Evolutionary conservation across 2,329 filamentous ascomycete species (phyloP), one percentile per base, ranked within the genome.

Genomic region (Fusarium nisikadoi): DNA sequence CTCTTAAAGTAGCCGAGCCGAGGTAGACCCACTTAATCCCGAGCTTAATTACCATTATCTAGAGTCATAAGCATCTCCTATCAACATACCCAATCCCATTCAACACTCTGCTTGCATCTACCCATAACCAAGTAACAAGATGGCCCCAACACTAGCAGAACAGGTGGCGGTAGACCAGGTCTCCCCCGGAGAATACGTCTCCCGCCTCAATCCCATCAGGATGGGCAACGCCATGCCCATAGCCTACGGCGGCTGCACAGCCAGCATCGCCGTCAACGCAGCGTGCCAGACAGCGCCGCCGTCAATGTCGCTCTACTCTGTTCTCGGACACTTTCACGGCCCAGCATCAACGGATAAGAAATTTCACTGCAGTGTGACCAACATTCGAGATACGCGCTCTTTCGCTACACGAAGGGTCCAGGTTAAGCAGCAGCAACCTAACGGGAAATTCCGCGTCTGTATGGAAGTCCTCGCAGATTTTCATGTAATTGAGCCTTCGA

Each of bases 381-480:
- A 68, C 20, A 79, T 82, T 4, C 80, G 86, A 17, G 81, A 84
- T 53, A 87, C 86, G 2, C 79, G 82, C 19, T 84, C 84, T 1
- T 88, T 88, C 59, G 82, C 82, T 5, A 87, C 86, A 1, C 79
- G 85, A 5, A 78, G 83, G 8, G 82, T 88, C 7, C 79, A 84
- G 64, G 80, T 87, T 33, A 81, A 77, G 55, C 86, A 88, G 62
- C 70, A 76, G 29, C 80, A 80, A 23, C 74, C 81, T 0, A 77
- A 82, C 53, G 83, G 82, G 14, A 65, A 74, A 6, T 62, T 76
- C 10, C 81, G 86, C 31, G 60, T 77, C 1, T 86, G 83, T 55
- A 68, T 87, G 35, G 81, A 85, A 55, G 73, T 85, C 2, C 70
- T 84, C 2, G 82, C 81, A 1, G 86, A 88, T 60, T 88, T 88